phyloP scores from a whole-genome alignment of 176 grass and related monocot genomes.

The Phoenix dactylifera region DNA sequence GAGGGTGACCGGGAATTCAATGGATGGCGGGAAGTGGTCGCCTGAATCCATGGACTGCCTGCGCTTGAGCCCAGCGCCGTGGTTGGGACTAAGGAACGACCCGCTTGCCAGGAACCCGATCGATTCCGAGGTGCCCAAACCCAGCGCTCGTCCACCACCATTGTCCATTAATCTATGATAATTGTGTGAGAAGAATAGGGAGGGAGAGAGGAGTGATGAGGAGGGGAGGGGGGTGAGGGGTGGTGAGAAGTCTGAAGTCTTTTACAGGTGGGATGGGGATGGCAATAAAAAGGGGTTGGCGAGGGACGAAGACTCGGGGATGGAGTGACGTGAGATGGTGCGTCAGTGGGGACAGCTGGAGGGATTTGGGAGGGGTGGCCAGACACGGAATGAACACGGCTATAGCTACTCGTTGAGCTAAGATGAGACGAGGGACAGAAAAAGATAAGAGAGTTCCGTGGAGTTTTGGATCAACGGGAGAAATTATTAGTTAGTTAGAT shows the following conservation, averaged over 20 bases:
- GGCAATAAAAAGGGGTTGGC: constrained; percentile 30
- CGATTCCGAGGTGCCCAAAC: constrained; percentile 28
- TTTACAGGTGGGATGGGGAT: constrained; percentile 22
- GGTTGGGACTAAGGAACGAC: neutral
- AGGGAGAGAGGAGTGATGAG: constrained; percentile 1
- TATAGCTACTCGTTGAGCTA: no score
- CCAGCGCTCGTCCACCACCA: constrained; percentile 14
- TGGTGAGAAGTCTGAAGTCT: constrained; percentile 38
- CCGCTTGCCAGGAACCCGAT: no score
- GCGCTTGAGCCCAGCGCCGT: neutral
- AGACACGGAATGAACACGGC: no score
- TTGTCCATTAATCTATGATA: neutral
- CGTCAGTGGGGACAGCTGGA: constrained; percentile 54
- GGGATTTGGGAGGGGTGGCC: neutral
- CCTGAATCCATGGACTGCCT: constrained; percentile 7
- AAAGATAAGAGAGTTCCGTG: no score
- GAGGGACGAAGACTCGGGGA: neutral
- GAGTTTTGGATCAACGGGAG: no score
- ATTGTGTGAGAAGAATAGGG: constrained; percentile 8
- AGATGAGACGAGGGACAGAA: no score
- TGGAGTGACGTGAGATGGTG: constrained; percentile 62
- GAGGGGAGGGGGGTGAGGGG: neutral
- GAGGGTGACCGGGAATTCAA: no score
- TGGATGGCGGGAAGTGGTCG: neutral
- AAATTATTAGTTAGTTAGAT: no score